These are phyloP conservation scores for Orbilia oligospora DNA, from an alignment of 2,329 filamentous ascomycete genomes.

Conservation along the genomic window DNA sequence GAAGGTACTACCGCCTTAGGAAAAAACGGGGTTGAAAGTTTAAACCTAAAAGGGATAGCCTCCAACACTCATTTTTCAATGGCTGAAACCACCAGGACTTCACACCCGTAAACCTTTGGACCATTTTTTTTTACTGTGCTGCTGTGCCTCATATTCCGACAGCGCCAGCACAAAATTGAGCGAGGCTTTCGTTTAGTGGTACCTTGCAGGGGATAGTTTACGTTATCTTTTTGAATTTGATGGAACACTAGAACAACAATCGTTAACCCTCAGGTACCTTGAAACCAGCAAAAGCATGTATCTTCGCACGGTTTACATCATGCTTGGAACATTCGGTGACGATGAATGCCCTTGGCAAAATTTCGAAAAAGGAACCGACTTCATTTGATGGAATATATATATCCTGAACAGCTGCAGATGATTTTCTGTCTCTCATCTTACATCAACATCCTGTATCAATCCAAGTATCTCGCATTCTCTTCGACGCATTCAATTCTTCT, in stretches of 20 bases:
- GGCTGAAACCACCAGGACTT: constrained; percentile 13
- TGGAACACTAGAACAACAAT: background rate
- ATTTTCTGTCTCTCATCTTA: background rate
- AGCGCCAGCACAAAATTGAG: background rate
- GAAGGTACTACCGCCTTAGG: constrained; percentile 12
- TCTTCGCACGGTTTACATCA: constrained; percentile 8
- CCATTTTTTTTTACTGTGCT: background rate
- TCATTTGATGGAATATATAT: background rate
- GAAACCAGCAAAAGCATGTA: constrained; percentile 4
- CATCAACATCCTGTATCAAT: constrained; percentile 15
- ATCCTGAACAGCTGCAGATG: background rate
- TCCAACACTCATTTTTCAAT: background rate
- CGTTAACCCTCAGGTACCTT: constrained; percentile 4
- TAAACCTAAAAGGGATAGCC: background rate
- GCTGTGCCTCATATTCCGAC: background rate
- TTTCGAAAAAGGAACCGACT: background rate
- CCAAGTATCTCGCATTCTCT: background rate
- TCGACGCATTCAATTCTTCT: constrained; percentile 14
- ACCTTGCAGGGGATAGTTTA: constrained; percentile 4
- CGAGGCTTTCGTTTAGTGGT: constrained; percentile 6
- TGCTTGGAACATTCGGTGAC: background rate
- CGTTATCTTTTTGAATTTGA: background rate
- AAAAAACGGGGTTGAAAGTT: background rate
- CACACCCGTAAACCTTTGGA: background rate
- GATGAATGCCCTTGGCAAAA: background rate